Conservation (phyloP, 192 early-diverging fungal genomes). For the Pilobolus umbonatus region DNA sequence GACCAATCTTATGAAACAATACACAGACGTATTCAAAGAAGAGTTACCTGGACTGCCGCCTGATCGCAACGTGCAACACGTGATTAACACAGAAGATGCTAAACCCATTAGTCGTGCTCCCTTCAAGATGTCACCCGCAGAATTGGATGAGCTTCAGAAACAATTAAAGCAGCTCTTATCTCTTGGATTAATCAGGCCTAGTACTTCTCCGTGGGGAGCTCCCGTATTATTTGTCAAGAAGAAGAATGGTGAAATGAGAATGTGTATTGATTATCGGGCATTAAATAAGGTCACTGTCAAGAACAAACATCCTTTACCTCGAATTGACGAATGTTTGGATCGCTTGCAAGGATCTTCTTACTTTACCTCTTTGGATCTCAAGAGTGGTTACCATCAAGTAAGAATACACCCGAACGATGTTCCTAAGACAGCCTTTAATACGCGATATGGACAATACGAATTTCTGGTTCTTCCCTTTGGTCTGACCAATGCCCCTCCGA, state of each 20-base stretch:
- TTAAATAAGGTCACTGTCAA: constrained; percentile 41
- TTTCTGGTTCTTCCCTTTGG: constrained; percentile 40
- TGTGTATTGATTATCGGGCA: constrained; percentile 48
- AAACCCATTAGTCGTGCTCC: constrained; percentile 13
- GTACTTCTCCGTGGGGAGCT: constrained; percentile 18
- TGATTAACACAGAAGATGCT: constrained; percentile 20
- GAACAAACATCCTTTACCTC: constrained; percentile 37
- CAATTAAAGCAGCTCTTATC: constrained; percentile 7
- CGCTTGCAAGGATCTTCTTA: constrained; percentile 8
- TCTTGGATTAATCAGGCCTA: constrained; percentile 4
- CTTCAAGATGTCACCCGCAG: constrained; percentile 18
- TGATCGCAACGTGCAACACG: constrained; percentile 11
- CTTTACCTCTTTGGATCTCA: constrained; percentile 40
- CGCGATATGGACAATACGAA: constrained; percentile 29
- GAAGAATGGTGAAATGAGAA: constrained; percentile 39
- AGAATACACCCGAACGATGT: constrained; percentile 13
- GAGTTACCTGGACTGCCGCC: constrained; percentile 22
- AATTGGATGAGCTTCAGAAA: constrained; percentile 7
- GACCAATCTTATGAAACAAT: background rate
- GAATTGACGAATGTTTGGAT: constrained; percentile 43
- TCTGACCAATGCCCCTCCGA: constrained; percentile 21
- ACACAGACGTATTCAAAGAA: constrained; percentile 18
- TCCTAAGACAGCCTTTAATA: constrained; percentile 31
- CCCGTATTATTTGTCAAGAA: constrained; percentile 30
- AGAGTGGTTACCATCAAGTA: constrained; percentile 21